Evolutionary conservation across 2,329 filamentous ascomycete species (phyloP).

Genomic region (Fusarium praegraminearum): DNA sequence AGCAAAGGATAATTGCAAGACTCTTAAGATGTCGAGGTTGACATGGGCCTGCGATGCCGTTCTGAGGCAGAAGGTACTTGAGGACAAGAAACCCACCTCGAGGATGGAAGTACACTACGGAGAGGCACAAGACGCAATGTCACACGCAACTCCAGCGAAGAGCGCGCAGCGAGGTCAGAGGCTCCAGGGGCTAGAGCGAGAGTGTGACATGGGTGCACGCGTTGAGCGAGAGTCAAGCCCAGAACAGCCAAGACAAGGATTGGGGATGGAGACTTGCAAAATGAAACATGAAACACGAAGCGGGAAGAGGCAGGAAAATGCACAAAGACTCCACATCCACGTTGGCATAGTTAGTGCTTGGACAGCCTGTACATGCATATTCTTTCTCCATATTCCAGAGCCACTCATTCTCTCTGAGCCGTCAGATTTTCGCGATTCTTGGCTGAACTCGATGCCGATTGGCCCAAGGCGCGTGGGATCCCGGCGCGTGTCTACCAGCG

Average conservation of each 20-base stretch:
- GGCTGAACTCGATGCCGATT: constrained; percentile 33
- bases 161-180: constrained; percentile 18
- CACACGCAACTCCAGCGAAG: constrained; percentile 13
- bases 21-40: constrained; percentile 8
- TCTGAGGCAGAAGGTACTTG: constrained; percentile 4
- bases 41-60: neutral
- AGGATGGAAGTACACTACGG: constrained; percentile 18
- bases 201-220: constrained; percentile 12
- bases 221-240: constrained; percentile 28
- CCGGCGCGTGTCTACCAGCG: constrained; percentile 41
- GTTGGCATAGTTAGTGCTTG: neutral
- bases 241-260: constrained; percentile 23
- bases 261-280: constrained; percentile 18
- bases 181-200: constrained; percentile 8
- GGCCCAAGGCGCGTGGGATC: constrained; percentile 33
- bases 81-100: neutral
- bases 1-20: neutral
- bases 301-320: constrained; percentile 22
- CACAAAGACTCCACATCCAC: constrained; percentile 20
- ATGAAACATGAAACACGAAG: constrained; percentile 43
- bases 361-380: constrained; percentile 14
- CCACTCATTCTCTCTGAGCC: constrained; percentile 19
- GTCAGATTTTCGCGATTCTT: constrained; percentile 15
- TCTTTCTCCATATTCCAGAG: constrained; percentile 23
- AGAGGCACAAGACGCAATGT: constrained; percentile 16